These are phyloP conservation scores for Zarea fungicola DNA, from an alignment of 2,329 filamentous ascomycete species.

Conservation along the genomic window DNA sequence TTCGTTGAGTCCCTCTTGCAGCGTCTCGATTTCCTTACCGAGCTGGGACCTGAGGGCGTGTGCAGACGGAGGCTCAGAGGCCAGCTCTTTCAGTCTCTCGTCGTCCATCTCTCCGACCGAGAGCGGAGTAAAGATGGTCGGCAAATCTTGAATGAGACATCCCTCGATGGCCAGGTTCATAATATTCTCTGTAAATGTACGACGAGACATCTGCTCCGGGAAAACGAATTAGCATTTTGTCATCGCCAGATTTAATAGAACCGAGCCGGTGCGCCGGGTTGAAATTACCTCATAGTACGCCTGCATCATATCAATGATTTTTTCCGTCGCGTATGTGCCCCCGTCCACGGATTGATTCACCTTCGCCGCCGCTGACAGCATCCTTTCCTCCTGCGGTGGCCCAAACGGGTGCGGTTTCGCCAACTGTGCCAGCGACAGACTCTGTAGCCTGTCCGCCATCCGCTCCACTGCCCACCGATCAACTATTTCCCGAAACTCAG, in stretches of 20 bases:
- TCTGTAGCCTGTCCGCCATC: background rate
- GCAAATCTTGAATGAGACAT: slow-evolving; percentile 38
- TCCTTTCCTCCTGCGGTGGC: no score
- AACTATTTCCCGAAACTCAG: slow-evolving; percentile 24
- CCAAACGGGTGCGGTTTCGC: no score
- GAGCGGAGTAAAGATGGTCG: slow-evolving; percentile 34
- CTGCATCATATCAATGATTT: slow-evolving; percentile 39
- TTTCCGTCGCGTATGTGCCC: slow-evolving; percentile 30
- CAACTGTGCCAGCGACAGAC: background rate
- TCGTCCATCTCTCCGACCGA: slow-evolving; percentile 31
- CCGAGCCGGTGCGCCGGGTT: background rate
- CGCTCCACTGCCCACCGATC: slow-evolving; percentile 15
- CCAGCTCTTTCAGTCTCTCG: slow-evolving; percentile 23
- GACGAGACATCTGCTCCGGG: background rate
- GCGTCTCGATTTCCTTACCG: background rate
- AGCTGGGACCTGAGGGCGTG: slow-evolving; percentile 12
- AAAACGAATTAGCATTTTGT: slow-evolving; percentile 17
- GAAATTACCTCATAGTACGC: slow-evolving; percentile 35
- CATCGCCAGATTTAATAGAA: background rate
- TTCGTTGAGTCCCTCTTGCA: slow-evolving; percentile 8
- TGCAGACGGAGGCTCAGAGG: slow-evolving; percentile 26
- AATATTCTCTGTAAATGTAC: slow-evolving; percentile 42
- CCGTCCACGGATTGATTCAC: slow-evolving; percentile 9
- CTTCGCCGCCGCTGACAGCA: slow-evolving; percentile 11
- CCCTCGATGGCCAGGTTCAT: slow-evolving; percentile 44